These are phyloP conservation scores for Fonsecaea multimorphosa DNA, from an alignment of 2,329 filamentous ascomycete genomes.

Conservation along the genomic window DNA sequence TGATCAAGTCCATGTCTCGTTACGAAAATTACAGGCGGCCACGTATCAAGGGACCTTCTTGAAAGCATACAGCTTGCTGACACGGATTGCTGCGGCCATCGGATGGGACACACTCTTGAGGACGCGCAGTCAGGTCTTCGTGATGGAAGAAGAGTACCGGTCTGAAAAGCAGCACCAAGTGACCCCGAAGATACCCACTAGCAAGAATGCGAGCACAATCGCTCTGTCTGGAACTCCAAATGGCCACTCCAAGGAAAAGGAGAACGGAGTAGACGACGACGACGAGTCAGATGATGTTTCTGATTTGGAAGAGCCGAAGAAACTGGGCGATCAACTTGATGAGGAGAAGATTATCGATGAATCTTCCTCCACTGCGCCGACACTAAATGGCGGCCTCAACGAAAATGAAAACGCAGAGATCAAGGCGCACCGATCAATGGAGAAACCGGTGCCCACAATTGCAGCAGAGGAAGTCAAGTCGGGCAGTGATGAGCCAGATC, in stretches of 20 bases:
- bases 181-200: constrained; percentile 53
- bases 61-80: constrained; percentile 90
- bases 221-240: constrained; percentile 73
- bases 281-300: constrained; percentile 42
- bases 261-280: constrained; percentile 34
- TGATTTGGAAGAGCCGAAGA: constrained; percentile 27
- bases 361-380: constrained; percentile 41
- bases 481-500: constrained; percentile 70
- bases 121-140: constrained; percentile 95
- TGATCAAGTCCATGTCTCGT: constrained; percentile 84
- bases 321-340: too few relatives aligned
- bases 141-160: constrained; percentile 99
- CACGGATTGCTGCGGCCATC: constrained; percentile 94
- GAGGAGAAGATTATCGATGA: constrained; percentile 41
- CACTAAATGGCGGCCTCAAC: constrained; percentile 43
- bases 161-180: constrained; percentile 68
- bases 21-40: constrained; percentile 84
- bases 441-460: constrained; percentile 80
- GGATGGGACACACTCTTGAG: constrained; percentile 96
- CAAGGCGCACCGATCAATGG: constrained; percentile 58
- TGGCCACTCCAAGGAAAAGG: constrained; percentile 48
- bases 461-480: constrained; percentile 78
- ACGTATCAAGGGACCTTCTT: constrained; percentile 94
- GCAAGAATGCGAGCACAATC: constrained; percentile 79
- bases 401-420: constrained; percentile 40